Evolutionary conservation across 2,329 filamentous ascomycete species (phyloP).

Genomic region (Botryotinia globosa): DNA sequence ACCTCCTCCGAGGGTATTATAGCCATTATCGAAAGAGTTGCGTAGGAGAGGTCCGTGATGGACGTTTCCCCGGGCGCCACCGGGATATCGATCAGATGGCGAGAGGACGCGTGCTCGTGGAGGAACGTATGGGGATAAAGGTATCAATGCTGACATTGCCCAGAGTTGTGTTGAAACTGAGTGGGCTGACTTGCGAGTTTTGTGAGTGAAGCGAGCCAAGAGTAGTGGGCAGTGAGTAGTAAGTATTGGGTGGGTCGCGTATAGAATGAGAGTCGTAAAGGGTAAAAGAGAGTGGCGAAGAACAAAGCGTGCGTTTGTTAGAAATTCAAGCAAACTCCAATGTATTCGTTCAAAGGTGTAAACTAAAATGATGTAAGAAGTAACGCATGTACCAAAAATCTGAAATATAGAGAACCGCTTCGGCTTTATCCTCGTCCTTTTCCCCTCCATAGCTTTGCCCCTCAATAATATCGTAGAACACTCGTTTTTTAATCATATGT

Average conservation of each 20-base stretch:
- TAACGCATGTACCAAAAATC: conserved; percentile 11
- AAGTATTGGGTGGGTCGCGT: not conserved
- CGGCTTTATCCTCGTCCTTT: conserved; percentile 13
- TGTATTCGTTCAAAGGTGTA: not conserved
- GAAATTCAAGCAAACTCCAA: not conserved
- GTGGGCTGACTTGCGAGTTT: not conserved
- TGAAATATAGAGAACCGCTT: conserved; percentile 10
- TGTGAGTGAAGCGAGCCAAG: not conserved
- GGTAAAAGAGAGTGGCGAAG: not conserved
- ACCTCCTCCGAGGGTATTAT: not conserved
- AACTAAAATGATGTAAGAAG: conserved; percentile 6
- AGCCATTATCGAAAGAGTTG: conserved; percentile 14
- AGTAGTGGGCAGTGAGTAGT: not conserved
- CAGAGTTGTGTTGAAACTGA: not conserved
- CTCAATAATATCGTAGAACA: conserved; percentile 9
- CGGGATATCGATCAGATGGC: conserved; percentile 15
- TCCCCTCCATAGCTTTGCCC: conserved; percentile 3
- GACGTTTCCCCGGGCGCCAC: not conserved
- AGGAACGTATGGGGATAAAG: conserved; percentile 14
- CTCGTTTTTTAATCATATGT: conserved; percentile 11
- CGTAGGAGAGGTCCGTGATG: conserved; percentile 15
- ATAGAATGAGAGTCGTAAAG: not conserved
- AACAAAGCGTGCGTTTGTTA: not conserved
- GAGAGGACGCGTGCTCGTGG: conserved; percentile 17
- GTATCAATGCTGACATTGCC: conserved; percentile 21